phyloP scores from a whole-genome alignment of 73 alveolate species.

The Symbiodinium pilosum region DNA sequence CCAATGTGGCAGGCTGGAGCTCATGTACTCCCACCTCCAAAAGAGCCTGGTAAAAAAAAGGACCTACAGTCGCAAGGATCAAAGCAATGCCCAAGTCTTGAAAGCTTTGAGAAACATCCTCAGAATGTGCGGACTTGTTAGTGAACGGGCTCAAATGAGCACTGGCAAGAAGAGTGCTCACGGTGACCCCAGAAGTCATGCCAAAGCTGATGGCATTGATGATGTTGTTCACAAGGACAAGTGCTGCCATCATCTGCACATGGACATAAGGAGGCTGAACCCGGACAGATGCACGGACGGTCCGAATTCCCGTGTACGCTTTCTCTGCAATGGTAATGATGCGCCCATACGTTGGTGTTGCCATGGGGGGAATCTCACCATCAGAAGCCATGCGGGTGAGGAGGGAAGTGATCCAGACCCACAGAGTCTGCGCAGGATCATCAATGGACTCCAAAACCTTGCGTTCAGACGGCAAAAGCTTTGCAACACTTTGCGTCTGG shows the following conservation, averaged over 20 bases:
- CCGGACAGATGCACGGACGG: slow-evolving; percentile 66
- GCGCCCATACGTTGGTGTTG: slow-evolving; percentile 93
- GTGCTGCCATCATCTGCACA: slow-evolving; percentile 90
- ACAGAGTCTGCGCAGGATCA: slow-evolving; percentile 68
- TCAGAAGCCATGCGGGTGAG: slow-evolving; percentile 62
- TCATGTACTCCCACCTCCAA: slow-evolving; percentile 89
- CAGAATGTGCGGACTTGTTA: background rate
- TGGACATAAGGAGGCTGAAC: slow-evolving; percentile 87
- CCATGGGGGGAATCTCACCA: slow-evolving; percentile 73
- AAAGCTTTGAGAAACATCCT: slow-evolving; percentile 12
- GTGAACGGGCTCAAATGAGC: slow-evolving; percentile 24
- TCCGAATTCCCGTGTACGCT: slow-evolving; percentile 60
- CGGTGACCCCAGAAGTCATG: slow-evolving; percentile 62
- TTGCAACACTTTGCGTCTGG: slow-evolving; percentile 44
- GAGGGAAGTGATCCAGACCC: slow-evolving; percentile 92
- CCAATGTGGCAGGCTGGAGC: slow-evolving; percentile 58
- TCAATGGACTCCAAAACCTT: slow-evolving; percentile 9
- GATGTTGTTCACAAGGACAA: slow-evolving; percentile 84
- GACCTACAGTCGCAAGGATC: slow-evolving; percentile 59
- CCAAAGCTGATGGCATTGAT: slow-evolving; percentile 83
- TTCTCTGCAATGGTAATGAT: slow-evolving; percentile 69
- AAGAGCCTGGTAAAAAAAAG: slow-evolving; percentile 73
- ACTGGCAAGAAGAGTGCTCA: slow-evolving; percentile 20
- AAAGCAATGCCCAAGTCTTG: slow-evolving; percentile 66
- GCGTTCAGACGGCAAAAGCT: slow-evolving; percentile 31